These are phyloP conservation scores for Xylaria telfairii DNA, from an alignment of 495 filamentous ascomycete species.

Conservation along the genomic window DNA sequence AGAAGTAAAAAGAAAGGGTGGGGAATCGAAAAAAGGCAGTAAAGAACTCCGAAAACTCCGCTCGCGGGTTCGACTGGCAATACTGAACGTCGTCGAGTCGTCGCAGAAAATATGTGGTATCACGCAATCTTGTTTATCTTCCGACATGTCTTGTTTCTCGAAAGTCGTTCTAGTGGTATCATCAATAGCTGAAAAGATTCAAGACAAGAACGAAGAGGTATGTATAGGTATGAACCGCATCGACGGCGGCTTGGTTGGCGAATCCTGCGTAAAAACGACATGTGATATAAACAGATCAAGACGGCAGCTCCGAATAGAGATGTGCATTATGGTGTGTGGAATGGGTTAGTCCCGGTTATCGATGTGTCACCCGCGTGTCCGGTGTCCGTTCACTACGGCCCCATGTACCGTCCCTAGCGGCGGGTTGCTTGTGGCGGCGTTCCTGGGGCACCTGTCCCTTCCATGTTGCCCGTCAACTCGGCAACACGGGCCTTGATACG, in stretches of 20 bases:
- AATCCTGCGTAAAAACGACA: constrained; percentile 1
- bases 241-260: constrained; percentile 1
- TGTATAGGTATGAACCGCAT: constrained; percentile 8
- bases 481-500: constrained; percentile 98
- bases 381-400: constrained; percentile 3
- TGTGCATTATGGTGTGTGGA: not conserved
- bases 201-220: constrained; percentile 28
- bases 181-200: constrained; percentile 31
- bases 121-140: constrained; percentile 27
- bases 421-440: constrained; percentile 35
- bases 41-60: constrained; percentile 27
- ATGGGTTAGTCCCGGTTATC: not conserved
- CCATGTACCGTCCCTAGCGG: constrained; percentile 40
- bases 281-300: constrained; percentile 16
- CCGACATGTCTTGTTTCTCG: constrained; percentile 29
- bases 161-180: constrained; percentile 42
- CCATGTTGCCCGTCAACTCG: constrained; percentile 86
- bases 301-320: constrained; percentile 8
- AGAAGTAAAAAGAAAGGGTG: constrained; percentile 1
- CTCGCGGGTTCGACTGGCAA: not conserved
- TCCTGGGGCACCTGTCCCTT: constrained; percentile 44
- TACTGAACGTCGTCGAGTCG: not conserved
- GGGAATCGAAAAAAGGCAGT: not conserved
- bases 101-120: constrained; percentile 22
- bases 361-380: constrained; percentile 11